Conservation (phyloP, 495 filamentous ascomycete species). For the Hypomontagnella submonticulosa region DNA sequence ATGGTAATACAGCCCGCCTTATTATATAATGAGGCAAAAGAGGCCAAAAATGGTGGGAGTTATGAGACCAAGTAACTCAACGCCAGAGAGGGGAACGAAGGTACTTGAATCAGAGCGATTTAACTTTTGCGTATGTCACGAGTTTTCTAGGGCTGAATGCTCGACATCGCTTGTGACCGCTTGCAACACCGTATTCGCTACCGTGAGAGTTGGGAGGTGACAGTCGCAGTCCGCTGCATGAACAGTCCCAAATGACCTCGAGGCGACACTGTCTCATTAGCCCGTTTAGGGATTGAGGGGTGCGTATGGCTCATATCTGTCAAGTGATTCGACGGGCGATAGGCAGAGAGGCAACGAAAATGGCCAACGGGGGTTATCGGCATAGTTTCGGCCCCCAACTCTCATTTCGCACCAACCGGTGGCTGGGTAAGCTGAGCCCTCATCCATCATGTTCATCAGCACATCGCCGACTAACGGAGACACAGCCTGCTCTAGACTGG, state of each 20-base stretch:
- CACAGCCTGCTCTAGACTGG: slow-evolving; percentile 8
- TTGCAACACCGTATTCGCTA: slow-evolving; percentile 33
- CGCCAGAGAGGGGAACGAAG: background rate
- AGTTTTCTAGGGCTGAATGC: slow-evolving; percentile 41
- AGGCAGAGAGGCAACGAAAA: slow-evolving; percentile 24
- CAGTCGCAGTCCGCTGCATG: slow-evolving; percentile 33
- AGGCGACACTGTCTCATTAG: slow-evolving; percentile 33
- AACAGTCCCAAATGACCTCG: slow-evolving; percentile 30
- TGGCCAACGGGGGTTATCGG: slow-evolving; percentile 13
- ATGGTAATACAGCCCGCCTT: slow-evolving; percentile 3
- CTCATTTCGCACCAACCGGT: background rate
- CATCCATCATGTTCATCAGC: slow-evolving; percentile 1
- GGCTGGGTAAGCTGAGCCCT: slow-evolving; percentile 36
- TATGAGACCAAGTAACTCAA: slow-evolving; percentile 18
- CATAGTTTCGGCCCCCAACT: slow-evolving; percentile 19
- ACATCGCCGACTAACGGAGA: slow-evolving; percentile 18
- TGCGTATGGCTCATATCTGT: slow-evolving; percentile 29
- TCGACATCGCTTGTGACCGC: slow-evolving; percentile 17
- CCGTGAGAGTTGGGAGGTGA: slow-evolving; percentile 8
- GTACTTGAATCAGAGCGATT: slow-evolving; percentile 6
- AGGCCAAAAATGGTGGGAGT: slow-evolving; percentile 11
- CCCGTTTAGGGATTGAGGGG: slow-evolving; percentile 17
- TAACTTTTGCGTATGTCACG: slow-evolving; percentile 33
- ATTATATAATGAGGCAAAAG: slow-evolving; percentile 16
- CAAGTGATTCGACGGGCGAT: slow-evolving; percentile 37